phyloP scores from a whole-genome alignment of 768 basidiomycete species.

The Auriscalpium vulgare region DNA sequence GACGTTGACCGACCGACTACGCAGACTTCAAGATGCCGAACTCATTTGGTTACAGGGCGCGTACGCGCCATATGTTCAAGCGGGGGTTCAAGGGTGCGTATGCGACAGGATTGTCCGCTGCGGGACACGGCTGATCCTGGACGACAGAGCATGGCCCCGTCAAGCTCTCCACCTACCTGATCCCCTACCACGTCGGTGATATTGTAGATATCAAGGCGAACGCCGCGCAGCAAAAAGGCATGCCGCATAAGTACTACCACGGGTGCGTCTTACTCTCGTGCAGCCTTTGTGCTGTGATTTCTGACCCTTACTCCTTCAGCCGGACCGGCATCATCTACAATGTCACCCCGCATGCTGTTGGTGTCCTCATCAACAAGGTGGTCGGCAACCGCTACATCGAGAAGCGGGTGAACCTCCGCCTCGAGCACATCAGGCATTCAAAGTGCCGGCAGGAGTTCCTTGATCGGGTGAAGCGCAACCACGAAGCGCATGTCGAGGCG shows the following conservation, averaged over 20 bases:
- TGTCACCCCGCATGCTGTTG: conserved; percentile 89
- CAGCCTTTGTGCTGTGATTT: neutral
- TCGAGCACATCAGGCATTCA: conserved; percentile 94
- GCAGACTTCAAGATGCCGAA: conserved; percentile 89
- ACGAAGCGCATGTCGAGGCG: conserved; percentile 71
- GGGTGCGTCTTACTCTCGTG: conserved; percentile 49
- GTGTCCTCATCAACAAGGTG: conserved; percentile 96
- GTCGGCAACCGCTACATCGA: conserved; percentile 99
- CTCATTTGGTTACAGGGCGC: conserved; percentile 99
- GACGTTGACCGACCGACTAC: conserved; percentile 3
- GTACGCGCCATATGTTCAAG: conserved; percentile 99
- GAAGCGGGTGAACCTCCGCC: conserved; percentile 97
- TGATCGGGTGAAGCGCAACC: conserved; percentile 91
- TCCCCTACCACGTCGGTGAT: conserved; percentile 91
- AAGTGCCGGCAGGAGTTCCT: conserved; percentile 97
- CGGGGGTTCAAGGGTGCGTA: conserved; percentile 90
- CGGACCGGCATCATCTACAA: conserved; percentile 99
- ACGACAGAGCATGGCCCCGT: conserved; percentile 77
- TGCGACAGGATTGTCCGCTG: neutral
- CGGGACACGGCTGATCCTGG: no score
- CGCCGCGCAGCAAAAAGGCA: conserved; percentile 98
- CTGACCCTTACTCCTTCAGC: conserved; percentile 31
- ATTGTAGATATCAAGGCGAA: conserved; percentile 99
- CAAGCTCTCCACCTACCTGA: conserved; percentile 87
- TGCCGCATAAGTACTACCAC: conserved; percentile 99